Base-by-base conservation (phyloP, 192 early-diverging fungal genomes). In the Polychytrium aggregatum region DNA sequence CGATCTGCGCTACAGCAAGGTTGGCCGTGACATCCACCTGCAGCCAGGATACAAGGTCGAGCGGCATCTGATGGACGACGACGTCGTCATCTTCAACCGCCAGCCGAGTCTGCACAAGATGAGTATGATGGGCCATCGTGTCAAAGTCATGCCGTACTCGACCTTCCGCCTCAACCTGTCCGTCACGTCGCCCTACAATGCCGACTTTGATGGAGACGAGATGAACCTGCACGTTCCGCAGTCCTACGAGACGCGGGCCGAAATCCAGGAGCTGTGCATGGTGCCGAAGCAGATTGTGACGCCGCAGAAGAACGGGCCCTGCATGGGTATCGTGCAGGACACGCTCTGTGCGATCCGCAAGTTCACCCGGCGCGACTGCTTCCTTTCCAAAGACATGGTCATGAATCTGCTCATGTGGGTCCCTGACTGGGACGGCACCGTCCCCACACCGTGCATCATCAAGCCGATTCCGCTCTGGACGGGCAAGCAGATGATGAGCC, bases 271-370 rank as follows among this genome's bases (percentile, higher is more conserved):
- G 70, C 81, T 98, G 45, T 97, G 92, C 68, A 93, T 95, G 88
- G 95, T 98, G 6, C 92, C 95, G 4, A 84, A 82, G 57, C 90
- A 97, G 68, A 90, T 98, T 60, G 82, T 98, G 3, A 89, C 90
- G 26, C 93, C 96, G 2, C 91, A 98, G 68, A 87, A 88, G 33
- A 95, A 97, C 70, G 87, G 87, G 47, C 96, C 96, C 2, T 88
- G 93, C 56, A 98, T 98, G 96, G 96, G 96, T 58, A 98, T 98
- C 67, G 96, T 98, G 28, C 96, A 98, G 68, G 96, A 98, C 59
- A 94, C 92, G 6, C 80, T 98, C 31, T 92, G 87, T 63, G 96
- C 87, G 37, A 81, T 95, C 54, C 80, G 89, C 57, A 93, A 87
- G 70, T 95, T 98, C 50, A 97, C 93, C 13, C 78, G 81, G 59